phyloP scores from a whole-genome alignment of 2,329 filamentous ascomycete genomes.

The Plenodomus lindquistii region DNA sequence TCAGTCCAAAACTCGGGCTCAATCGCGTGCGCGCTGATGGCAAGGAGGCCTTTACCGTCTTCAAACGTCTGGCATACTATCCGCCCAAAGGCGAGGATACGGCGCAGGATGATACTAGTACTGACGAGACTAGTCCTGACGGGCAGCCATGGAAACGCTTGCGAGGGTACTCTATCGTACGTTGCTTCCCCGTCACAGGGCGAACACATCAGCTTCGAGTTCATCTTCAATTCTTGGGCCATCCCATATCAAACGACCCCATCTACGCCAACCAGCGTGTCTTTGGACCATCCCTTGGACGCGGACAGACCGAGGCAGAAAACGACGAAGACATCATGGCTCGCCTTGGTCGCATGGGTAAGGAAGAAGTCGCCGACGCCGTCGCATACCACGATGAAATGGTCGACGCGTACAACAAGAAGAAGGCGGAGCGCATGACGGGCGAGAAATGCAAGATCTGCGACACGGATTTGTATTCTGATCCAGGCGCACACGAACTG shows the following conservation, averaged over 20 bases:
- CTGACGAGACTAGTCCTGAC: constrained; percentile 26
- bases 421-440: constrained; percentile 91
- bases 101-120: constrained; percentile 11
- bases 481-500: constrained; percentile 87
- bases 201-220: constrained; percentile 94
- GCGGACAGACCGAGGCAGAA: constrained; percentile 66
- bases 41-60: constrained; percentile 87
- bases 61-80: constrained; percentile 91
- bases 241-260: constrained; percentile 95
- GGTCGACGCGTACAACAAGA: constrained; percentile 86
- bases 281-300: constrained; percentile 80
- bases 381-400: constrained; percentile 94
- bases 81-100: constrained; percentile 54
- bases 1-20: constrained; percentile 91
- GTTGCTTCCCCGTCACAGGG: constrained; percentile 90
- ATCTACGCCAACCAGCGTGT: constrained; percentile 96
- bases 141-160: constrained; percentile 56
- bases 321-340: constrained; percentile 89
- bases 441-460: constrained; percentile 81
- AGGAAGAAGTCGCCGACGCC: constrained; percentile 87
- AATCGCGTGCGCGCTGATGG: constrained; percentile 94
- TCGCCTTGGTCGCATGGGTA: constrained; percentile 86
- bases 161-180: constrained; percentile 89
- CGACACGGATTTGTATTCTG: constrained; percentile 86
- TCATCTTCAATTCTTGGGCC: constrained; percentile 89